Base-by-base conservation (phyloP, 2,329 filamentous ascomycete species). In the Neonectria coccinea region DNA sequence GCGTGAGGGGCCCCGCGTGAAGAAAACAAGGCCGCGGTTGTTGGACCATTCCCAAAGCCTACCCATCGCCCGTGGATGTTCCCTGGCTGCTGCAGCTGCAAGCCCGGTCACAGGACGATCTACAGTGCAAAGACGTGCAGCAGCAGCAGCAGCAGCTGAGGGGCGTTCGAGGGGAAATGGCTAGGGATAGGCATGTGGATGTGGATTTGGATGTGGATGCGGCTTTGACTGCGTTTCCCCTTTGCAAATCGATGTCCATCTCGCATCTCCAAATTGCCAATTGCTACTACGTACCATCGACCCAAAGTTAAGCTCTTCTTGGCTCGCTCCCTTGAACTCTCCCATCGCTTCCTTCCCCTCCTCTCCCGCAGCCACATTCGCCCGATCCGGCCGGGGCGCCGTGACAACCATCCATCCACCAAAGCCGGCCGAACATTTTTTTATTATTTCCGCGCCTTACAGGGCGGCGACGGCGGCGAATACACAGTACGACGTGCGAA, bases 41-140 rank as follows among this genome's bases (percentile, higher is more conserved):
- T 42, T 58, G 16, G 55, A 51, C 60, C 50, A 63, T 59, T 51
- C 60, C 60, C 55, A 63, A 63, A 58, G 44, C 55, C 50, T 55
- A 41, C 54, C 50, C 42, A 48, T 59, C 33, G 25, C 51, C 55
- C 60, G 60, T 54, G 42, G 55, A 36, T 22, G 48, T 29, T 50
- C 60, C 60, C 58, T 51, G 55, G 53, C 39, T 33, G 56, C 60
- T 58, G 48, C 29, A 39, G 47, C 48, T 52, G 42, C 53, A 51
- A 29, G 29, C 33, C 44, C 48, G 12, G 16, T 54, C 41, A 52
- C 48, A 52, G 33, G 41, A 50, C 44, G 60, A 63, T 63, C 60
- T 63, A 33, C 60, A 25, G 25, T 25, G 25, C 25, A 58, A 29
- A 25, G 36, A 39, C 14, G 16, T 39, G 36, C 36, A 39, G 33